A percentile compares a stretch with the other conserved stretches of the same genome.
phyloP scores from a whole-genome alignment of 164 flowering plant genomes.

The Warburgia ugandensis region DNA sequence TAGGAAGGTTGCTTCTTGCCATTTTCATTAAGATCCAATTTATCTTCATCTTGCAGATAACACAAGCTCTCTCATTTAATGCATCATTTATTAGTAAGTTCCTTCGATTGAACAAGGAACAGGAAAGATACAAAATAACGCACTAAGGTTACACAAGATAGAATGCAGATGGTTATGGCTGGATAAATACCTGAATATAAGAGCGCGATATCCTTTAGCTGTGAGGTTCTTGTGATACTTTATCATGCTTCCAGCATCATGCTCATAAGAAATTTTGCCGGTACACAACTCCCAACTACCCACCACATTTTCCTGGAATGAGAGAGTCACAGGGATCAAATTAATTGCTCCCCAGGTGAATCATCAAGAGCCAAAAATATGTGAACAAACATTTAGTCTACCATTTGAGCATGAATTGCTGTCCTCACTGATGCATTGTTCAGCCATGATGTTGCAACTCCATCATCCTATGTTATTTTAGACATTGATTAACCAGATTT shows the following conservation, averaged over 20 bases:
- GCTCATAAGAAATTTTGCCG: conserved; percentile 32
- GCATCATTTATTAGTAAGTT: no score
- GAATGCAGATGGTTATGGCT: no score
- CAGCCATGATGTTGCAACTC: conserved; percentile 80
- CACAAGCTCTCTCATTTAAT: no score
- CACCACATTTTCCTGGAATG: conserved; percentile 24
- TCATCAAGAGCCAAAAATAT: no score
- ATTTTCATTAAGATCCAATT: no score
- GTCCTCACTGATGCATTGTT: conserved; percentile 63
- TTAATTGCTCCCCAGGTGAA: no score
- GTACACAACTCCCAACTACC: conserved; percentile 83
- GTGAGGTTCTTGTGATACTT: conserved; percentile 80
- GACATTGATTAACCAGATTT: background rate
- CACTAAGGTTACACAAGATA: no score
- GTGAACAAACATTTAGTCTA: conserved; percentile 10
- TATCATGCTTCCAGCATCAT: conserved; percentile 95
- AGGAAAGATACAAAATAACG: no score
- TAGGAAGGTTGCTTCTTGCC: no score
- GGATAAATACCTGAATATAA: conserved; percentile 60
- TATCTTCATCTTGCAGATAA: no score
- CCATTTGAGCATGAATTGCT: conserved; percentile 78
- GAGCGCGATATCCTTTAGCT: conserved; percentile 59
- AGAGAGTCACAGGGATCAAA: conserved; percentile 3
- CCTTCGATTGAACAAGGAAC: no score
- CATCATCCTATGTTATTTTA: conserved; percentile 49